Percentiles rank a stretch among this genome's conserved stretches.
phyloP scores from a whole-genome alignment of 345 rosid species.

The Hibiscus syriacus region DNA sequence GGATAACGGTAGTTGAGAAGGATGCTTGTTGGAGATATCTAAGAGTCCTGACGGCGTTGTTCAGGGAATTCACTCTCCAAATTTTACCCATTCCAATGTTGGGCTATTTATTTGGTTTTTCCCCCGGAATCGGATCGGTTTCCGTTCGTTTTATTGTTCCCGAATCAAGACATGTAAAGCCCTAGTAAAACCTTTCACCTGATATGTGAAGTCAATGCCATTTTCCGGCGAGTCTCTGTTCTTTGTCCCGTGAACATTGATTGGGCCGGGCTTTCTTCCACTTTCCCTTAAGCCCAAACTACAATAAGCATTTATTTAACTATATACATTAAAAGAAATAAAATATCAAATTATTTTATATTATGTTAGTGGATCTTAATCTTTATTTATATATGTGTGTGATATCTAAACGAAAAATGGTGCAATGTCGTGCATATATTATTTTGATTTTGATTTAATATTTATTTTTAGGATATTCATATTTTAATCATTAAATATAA shows the following conservation, averaged over 20 bases:
- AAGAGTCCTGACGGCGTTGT: slow-evolving; percentile 22
- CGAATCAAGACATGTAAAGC: slow-evolving; percentile 6
- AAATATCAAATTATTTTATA: too few relatives aligned
- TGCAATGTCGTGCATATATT: too few relatives aligned
- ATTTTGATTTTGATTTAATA: too few relatives aligned
- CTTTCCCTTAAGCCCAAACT: neutral
- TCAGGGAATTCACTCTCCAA: slow-evolving; percentile 17
- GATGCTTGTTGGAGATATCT: slow-evolving; percentile 22
- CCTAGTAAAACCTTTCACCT: slow-evolving; percentile 22
- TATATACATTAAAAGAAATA: too few relatives aligned
- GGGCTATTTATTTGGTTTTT: neutral
- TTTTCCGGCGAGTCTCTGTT: neutral
- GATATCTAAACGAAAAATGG: too few relatives aligned
- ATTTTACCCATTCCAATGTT: slow-evolving; percentile 7
- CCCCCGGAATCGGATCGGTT: neutral
- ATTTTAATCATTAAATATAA: too few relatives aligned
- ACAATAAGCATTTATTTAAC: neutral
- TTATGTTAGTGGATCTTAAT: too few relatives aligned
- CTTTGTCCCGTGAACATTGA: neutral
- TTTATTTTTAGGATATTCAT: too few relatives aligned
- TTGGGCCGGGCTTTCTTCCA: neutral
- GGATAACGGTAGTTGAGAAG: slow-evolving; percentile 15
- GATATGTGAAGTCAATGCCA: neutral
- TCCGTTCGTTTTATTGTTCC: neutral
- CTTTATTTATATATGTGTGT: too few relatives aligned